Percentiles rank a stretch among this genome's conserved stretches.
These are phyloP conservation scores for Melocanna baccifera DNA, from an alignment of 176 grass and related monocot species.

Conservation along the genomic window DNA sequence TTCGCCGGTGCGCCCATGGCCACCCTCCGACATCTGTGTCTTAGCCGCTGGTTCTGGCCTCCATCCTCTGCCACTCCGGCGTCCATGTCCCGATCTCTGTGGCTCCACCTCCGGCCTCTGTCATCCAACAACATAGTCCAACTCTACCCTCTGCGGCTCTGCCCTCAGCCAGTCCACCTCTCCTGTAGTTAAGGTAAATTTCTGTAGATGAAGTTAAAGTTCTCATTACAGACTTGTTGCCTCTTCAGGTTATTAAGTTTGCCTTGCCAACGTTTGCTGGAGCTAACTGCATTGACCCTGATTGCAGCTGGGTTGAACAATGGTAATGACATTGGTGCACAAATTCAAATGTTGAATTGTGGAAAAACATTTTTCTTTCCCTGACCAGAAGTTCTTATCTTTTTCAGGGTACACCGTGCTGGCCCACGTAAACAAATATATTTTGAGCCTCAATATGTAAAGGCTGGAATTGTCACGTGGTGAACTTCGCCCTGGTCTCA, in stretches of 20 bases:
- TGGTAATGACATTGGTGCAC: conserved; percentile 41
- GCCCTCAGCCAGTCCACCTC: too few species aligned
- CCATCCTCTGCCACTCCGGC: too few species aligned
- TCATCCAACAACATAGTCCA: too few species aligned
- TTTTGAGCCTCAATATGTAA: conserved; percentile 80
- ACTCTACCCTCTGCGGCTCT: too few species aligned
- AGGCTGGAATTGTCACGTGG: conserved; percentile 94
- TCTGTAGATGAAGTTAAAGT: conserved; percentile 1
- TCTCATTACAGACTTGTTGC: conserved; percentile 4
- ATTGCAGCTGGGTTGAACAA: conserved; percentile 92
- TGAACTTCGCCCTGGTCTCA: conserved; percentile 67
- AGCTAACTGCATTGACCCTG: conserved; percentile 74
- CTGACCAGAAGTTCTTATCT: conserved; percentile 27
- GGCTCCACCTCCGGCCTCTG: too few species aligned
- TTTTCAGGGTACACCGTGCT: conserved; percentile 79
- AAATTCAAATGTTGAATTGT: conserved; percentile 12
- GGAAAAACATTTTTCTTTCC: background rate
- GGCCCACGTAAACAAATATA: conserved; percentile 90
- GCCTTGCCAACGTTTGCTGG: conserved; percentile 80
- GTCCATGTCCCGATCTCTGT: too few species aligned
- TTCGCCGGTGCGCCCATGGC: too few species aligned
- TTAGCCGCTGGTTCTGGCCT: too few species aligned
- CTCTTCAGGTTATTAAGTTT: conserved; percentile 88
- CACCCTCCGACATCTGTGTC: too few species aligned
- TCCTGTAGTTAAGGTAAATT: conserved; percentile 12